Evolutionary conservation across 257 asterid species (phyloP).

Genomic region (Solanum clarkiae): DNA sequence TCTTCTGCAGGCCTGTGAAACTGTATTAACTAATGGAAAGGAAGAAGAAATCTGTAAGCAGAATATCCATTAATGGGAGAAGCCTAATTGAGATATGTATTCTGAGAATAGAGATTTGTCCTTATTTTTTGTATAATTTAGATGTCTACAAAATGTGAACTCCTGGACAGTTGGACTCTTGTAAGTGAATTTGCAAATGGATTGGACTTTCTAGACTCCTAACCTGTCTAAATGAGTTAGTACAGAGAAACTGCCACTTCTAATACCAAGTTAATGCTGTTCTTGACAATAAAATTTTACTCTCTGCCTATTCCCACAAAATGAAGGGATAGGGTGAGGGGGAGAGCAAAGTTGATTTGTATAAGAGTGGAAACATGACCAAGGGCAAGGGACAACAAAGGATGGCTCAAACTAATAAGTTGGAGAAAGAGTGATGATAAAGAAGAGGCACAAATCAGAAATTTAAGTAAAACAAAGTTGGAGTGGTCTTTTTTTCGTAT

Average conservation of each 20-base stretch:
- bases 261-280: not conserved
- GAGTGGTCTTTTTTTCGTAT: not conserved
- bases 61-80: not conserved
- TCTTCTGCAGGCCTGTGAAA: not conserved
- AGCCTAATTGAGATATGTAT: not conserved
- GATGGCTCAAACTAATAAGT: not conserved
- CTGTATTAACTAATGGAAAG: not conserved
- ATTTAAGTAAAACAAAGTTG: not conserved
- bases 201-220: not conserved
- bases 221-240: not conserved
- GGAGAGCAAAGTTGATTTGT: not conserved
- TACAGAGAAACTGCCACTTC: not conserved
- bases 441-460: not conserved
- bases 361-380: not conserved
- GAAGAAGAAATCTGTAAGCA: not conserved
- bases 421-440: not conserved
- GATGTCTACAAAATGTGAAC: not conserved
- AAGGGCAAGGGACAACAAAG: not conserved
- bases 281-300: not conserved
- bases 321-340: not conserved
- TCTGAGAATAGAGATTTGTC: not conserved
- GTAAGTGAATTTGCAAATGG: not conserved
- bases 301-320: not conserved
- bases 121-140: not conserved
- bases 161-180: not conserved